Percentiles rank a stretch among this genome's conserved stretches.
Evolutionary conservation across 73 alveolate genomes (phyloP).

Genomic region (Stentor coeruleus): DNA sequence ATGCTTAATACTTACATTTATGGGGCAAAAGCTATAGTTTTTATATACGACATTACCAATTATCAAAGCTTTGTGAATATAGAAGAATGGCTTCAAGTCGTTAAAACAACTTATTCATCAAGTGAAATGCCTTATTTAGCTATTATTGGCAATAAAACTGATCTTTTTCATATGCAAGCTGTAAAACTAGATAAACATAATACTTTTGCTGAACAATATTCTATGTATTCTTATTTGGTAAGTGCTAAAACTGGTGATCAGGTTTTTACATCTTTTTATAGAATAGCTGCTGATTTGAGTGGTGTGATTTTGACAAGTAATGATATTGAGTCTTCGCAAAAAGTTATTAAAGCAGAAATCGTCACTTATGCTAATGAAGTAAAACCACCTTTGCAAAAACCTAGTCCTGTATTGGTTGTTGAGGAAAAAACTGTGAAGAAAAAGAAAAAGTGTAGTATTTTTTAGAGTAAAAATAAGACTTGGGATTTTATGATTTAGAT

Average conservation of each 20-base stretch:
- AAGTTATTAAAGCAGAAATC: conserved; percentile 26
- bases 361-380: conserved; percentile 19
- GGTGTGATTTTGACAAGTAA: conserved; percentile 41
- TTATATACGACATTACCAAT: conserved; percentile 58
- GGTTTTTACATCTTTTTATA: conserved; percentile 57
- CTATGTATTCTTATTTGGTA: conserved; percentile 50
- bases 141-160: conserved; percentile 57
- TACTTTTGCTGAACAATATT: conserved; percentile 37
- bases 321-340: conserved; percentile 30
- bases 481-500: no score
- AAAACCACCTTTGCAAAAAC: no score
- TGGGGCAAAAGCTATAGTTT: conserved; percentile 58
- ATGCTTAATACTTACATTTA: conserved; percentile 57
- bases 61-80: conserved; percentile 45
- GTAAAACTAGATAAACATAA: conserved; percentile 44
- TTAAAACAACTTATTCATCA: conserved; percentile 41
- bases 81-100: conserved; percentile 60
- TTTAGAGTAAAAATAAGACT: no score
- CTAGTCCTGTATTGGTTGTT: neutral
- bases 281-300: conserved; percentile 81
- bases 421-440: neutral
- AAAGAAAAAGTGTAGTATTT: neutral
- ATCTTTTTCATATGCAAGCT: conserved; percentile 55
- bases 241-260: conserved; percentile 82
- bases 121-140: conserved; percentile 47